Evolutionary conservation across 1,284 basidiomycete species (phyloP).

Genomic region (Tilletia setariae): DNA sequence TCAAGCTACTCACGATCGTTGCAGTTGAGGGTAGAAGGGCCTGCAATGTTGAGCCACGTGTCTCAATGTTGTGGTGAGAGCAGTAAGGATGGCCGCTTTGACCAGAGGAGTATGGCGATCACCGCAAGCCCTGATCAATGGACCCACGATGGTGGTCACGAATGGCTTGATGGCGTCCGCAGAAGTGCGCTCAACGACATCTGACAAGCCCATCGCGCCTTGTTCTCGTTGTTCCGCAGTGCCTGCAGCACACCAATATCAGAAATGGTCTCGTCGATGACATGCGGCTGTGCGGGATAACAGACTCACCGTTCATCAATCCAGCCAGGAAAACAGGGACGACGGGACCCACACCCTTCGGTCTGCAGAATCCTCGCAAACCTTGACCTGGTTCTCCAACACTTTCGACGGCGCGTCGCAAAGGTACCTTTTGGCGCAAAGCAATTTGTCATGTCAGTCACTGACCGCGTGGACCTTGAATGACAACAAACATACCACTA

Average conservation of each 20-base stretch:
- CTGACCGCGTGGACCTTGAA: too few species aligned
- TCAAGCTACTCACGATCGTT: conserved; percentile 64
- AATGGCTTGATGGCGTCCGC: conserved; percentile 89
- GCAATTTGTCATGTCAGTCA: neutral
- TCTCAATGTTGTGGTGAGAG: conserved; percentile 47
- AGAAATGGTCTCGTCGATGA: too few species aligned
- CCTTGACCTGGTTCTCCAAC: conserved; percentile 73
- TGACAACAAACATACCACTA: too few species aligned
- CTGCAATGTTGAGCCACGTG: conserved; percentile 82
- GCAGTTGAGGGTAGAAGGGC: conserved; percentile 97
- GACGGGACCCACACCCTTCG: conserved; percentile 82
- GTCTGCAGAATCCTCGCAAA: conserved; percentile 82
- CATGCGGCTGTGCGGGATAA: conserved; percentile 3
- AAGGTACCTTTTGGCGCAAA: conserved; percentile 69
- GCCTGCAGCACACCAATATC: conserved; percentile 29
- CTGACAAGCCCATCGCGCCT: conserved; percentile 89
- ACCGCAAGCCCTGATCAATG: conserved; percentile 66
- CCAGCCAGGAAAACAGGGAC: conserved; percentile 88
- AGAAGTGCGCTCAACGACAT: conserved; percentile 85
- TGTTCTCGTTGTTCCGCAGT: conserved; percentile 68
- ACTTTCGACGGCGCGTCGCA: conserved; percentile 82
- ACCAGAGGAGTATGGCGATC: conserved; percentile 51
- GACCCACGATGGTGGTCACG: conserved; percentile 92
- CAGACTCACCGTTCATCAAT: conserved; percentile 55
- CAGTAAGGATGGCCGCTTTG: conserved; percentile 48